phyloP scores from a whole-genome alignment of 768 basidiomycete genomes.

The Mycena galopus region DNA sequence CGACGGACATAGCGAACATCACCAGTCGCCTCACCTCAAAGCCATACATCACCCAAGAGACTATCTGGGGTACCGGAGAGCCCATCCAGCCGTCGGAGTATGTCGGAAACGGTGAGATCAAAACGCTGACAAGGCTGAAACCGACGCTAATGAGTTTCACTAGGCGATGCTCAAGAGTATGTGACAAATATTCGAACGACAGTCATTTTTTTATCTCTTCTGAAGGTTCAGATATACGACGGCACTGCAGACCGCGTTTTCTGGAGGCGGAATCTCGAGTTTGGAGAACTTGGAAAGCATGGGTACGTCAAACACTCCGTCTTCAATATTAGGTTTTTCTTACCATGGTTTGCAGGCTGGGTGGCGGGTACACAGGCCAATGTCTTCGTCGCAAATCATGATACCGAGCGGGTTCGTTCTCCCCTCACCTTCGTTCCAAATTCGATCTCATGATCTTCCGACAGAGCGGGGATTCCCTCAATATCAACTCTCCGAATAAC shows the following conservation, averaged over 20 bases:
- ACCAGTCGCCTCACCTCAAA: conserved; percentile 52
- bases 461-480: conserved; percentile 67
- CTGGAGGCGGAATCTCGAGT: conserved; percentile 61
- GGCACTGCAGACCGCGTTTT: conserved; percentile 65
- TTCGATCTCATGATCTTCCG: not conserved
- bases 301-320: conserved; percentile 47
- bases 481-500: conserved; percentile 73
- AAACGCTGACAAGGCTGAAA: not conserved
- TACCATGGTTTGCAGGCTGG: conserved; percentile 61
- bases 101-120: conserved; percentile 56
- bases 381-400: conserved; percentile 78
- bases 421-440: not conserved
- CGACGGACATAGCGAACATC: conserved; percentile 68
- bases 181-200: conserved; percentile 27
- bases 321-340: not conserved
- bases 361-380: conserved; percentile 66
- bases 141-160: not conserved
- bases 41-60: conserved; percentile 77
- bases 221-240: conserved; percentile 71
- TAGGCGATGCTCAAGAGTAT: conserved; percentile 75
- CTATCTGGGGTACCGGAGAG: conserved; percentile 65
- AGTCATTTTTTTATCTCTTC: not conserved
- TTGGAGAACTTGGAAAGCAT: conserved; percentile 65
- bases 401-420: conserved; percentile 68
- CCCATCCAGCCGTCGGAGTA: conserved; percentile 71